A percentile compares a stretch with the other conserved stretches of the same genome.
These are phyloP conservation scores for Raphanus sativus DNA, from an alignment of 345 rosid genomes.

Conservation along the genomic window DNA sequence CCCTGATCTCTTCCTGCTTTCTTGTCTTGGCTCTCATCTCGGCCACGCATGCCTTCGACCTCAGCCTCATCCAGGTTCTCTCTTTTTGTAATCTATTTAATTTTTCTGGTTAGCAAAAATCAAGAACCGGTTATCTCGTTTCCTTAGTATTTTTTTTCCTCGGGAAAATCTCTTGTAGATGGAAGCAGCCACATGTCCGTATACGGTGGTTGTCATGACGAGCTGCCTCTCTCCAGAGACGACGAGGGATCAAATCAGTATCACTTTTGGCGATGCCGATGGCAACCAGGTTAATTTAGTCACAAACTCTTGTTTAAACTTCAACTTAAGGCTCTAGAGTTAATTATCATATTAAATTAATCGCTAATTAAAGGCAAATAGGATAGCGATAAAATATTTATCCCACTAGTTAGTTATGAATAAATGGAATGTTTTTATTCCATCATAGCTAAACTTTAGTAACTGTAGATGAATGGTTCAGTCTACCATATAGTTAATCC, in stretches of 20 bases:
- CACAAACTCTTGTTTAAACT: no score
- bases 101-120: neutral
- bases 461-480: neutral
- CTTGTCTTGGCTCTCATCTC: conserved; percentile 16
- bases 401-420: neutral
- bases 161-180: conserved; percentile 28
- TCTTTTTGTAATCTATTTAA: neutral
- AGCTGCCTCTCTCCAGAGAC: conserved; percentile 59
- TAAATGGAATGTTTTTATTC: neutral
- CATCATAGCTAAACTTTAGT: neutral
- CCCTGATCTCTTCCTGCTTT: conserved; percentile 1
- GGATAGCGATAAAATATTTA: neutral
- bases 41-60: conserved; percentile 36
- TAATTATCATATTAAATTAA: neutral
- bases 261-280: conserved; percentile 71
- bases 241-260: conserved; percentile 72
- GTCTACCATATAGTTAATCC: neutral
- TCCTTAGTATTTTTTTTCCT: neutral
- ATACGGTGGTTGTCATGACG: conserved; percentile 55
- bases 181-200: conserved; percentile 52
- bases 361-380: neutral
- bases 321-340: no score
- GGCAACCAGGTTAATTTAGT: conserved; percentile 54
- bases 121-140: neutral
- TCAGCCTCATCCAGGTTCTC: conserved; percentile 37